These are phyloP conservation scores for Barnettozyma vustinii DNA, from an alignment of 805 yeast species.

Conservation along the genomic window DNA sequence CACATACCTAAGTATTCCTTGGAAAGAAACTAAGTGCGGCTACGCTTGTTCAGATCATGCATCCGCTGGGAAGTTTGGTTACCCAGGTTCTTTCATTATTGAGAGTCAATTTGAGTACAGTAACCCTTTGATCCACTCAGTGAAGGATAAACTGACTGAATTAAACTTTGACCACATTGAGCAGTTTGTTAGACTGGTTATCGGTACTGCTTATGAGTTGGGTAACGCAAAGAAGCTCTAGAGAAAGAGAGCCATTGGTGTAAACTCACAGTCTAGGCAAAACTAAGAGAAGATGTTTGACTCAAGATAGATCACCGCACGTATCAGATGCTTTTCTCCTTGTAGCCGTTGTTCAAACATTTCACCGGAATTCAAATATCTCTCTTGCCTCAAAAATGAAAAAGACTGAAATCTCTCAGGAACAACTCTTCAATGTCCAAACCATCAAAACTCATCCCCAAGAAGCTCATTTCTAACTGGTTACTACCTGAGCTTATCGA, in stretches of 20 bases:
- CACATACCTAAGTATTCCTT: slow-evolving; percentile 61
- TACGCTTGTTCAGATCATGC: slow-evolving; percentile 94
- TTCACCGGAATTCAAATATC: too few relatives aligned
- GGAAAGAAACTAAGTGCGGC: slow-evolving; percentile 75
- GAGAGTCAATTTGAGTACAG: slow-evolving; percentile 66
- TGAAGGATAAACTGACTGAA: slow-evolving; percentile 75
- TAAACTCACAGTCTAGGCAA: too few relatives aligned
- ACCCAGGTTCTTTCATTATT: slow-evolving; percentile 76
- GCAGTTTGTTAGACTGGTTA: slow-evolving; percentile 73
- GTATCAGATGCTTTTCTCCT: too few relatives aligned
- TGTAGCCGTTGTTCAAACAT: too few relatives aligned
- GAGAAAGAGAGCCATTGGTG: too few relatives aligned
- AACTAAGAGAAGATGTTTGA: too few relatives aligned
- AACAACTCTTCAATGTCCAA: neutral
- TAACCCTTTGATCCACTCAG: slow-evolving; percentile 70
- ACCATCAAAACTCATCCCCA: neutral
- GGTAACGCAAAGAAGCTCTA: slow-evolving; percentile 26
- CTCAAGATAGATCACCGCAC: too few relatives aligned
- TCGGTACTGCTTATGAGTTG: slow-evolving; percentile 72
- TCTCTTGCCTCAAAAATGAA: neutral
- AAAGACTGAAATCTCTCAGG: too few relatives aligned
- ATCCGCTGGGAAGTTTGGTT: slow-evolving; percentile 77
- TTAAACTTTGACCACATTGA: slow-evolving; percentile 72
- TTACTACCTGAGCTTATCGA: neutral
- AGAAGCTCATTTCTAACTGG: slow-evolving; percentile 3